Percentiles rank a stretch among this genome's conserved stretches.
Evolutionary conservation across 1,139 yeast species (phyloP).

Genomic region (Magnusiomyces fungicola): DNA sequence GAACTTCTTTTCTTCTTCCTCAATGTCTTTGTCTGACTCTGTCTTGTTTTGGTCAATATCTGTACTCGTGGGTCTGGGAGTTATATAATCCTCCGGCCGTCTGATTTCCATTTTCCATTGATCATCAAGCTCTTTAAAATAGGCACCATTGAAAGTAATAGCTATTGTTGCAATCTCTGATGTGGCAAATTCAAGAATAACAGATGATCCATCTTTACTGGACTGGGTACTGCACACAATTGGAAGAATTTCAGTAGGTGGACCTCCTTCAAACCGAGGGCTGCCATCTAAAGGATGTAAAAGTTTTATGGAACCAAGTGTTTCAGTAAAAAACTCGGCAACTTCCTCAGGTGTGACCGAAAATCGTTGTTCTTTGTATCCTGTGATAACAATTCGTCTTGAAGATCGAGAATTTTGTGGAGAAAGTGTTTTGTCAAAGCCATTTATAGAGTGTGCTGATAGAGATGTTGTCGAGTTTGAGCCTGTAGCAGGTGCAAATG

Average conservation of each 20-base stretch:
- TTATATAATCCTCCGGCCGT: slow-evolving; percentile 62
- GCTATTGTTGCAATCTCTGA: slow-evolving; percentile 55
- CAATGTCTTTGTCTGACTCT: background rate
- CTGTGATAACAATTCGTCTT: slow-evolving; percentile 30
- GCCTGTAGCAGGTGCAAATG: background rate
- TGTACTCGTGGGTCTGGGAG: slow-evolving; percentile 24
- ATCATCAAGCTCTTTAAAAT: slow-evolving; percentile 25
- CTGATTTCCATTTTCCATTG: slow-evolving; percentile 30
- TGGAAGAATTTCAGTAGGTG: slow-evolving; percentile 21
- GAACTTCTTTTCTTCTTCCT: background rate
- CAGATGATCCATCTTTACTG: slow-evolving; percentile 19
- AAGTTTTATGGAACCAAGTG: slow-evolving; percentile 7
- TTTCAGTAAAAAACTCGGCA: background rate
- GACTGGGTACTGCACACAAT: slow-evolving; percentile 29
- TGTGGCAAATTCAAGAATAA: slow-evolving; percentile 48
- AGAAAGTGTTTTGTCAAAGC: background rate
- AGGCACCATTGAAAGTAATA: slow-evolving; percentile 39
- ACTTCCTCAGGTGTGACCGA: slow-evolving; percentile 7
- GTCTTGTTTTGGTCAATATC: background rate
- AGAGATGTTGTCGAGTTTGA: background rate
- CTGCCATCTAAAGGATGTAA: slow-evolving; percentile 20
- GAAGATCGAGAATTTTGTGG: background rate
- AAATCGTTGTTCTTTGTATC: slow-evolving; percentile 5
- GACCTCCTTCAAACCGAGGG: slow-evolving; percentile 22
- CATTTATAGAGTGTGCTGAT: background rate